Base-by-base conservation (phyloP, 1,284 basidiomycete genomes). In the Moesziomyces antarcticus region DNA sequence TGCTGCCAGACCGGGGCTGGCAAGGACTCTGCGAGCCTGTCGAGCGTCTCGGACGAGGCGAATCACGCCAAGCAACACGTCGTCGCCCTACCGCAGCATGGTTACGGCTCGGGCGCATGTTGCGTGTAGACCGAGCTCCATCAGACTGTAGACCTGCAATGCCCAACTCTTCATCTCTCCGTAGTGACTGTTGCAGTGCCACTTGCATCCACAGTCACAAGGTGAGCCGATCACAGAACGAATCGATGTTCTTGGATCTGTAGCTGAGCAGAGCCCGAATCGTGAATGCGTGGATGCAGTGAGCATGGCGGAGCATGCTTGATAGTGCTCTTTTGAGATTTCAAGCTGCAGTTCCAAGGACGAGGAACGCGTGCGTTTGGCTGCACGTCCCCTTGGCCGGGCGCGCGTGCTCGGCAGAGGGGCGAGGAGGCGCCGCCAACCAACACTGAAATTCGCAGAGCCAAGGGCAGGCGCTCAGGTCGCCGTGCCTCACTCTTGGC, bases 61-160 rank as follows among this genome's bases (percentile, higher is more conserved):
- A 53, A 24, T 25, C 56, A 55, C 9, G 51, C 63, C 16, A 73
- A 73, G 48, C 51, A 52, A n/a, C 70, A 68, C 21, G 43, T 73
- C 1, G 64, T 73, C 25, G 60, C 64, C 24, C 56, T 73, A 10
- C 70, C 70, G 3, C 60, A 63, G 24, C 70, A 73, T 20, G 70
- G 64, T 3, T 68, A 67, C 30, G 64, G 60, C 16, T 50, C 56
- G 4, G 70, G 70, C 5, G 55, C 70, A 14, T 73, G 70, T 41
- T 73, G 70, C 55, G 60, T 68, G 6, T 73, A 68, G 56, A 46
- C 22, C 22, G 14, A 3, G 14, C 5, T 1, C 8, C 7, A n/a
- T 16, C 24, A 9, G 16, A 30, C 2, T 22, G 7, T 41, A 41
- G 25, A 27, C 35, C 18, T 40, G 37, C 37, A 40, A 40, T 33